phyloP scores from a whole-genome alignment of 1,284 basidiomycete species.

The Lentinula novae-zelandiae region DNA sequence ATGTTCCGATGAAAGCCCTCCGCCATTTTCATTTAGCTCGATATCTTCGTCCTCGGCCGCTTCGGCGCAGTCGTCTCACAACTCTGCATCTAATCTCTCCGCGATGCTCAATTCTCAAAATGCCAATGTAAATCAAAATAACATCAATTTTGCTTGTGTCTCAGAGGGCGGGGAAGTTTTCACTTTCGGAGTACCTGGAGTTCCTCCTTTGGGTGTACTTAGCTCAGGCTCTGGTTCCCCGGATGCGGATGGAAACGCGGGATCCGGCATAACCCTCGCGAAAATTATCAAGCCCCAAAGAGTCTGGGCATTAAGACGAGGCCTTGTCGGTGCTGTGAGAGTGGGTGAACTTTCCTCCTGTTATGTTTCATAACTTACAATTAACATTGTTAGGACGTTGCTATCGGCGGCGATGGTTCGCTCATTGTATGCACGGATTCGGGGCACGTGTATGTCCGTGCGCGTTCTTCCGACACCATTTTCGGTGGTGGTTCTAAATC shows the following conservation, averaged over 20 bases:
- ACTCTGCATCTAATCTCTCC: not conserved
- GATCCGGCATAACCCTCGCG: constrained; percentile 20
- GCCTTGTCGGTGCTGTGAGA: constrained; percentile 78
- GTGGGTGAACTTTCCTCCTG: constrained; percentile 32
- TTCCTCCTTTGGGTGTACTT: constrained; percentile 12
- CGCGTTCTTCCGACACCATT: constrained; percentile 39
- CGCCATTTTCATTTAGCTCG: constrained; percentile 7
- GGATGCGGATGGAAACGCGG: constrained; percentile 24
- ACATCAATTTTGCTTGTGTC: constrained; percentile 68
- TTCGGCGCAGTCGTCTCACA: not conserved
- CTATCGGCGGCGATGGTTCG: constrained; percentile 83
- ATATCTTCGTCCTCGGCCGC: constrained; percentile 2
- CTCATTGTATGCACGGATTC: constrained; percentile 93
- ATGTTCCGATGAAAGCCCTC: constrained; percentile 63
- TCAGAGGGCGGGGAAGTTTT: constrained; percentile 91
- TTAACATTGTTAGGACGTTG: constrained; percentile 62
- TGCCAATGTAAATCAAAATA: not conserved
- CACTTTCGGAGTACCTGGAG: constrained; percentile 61
- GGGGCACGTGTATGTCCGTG: constrained; percentile 89
- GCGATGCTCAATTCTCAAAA: constrained; percentile 1
- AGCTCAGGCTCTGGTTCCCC: constrained; percentile 15
- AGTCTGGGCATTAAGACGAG: constrained; percentile 85
- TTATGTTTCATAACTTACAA: not conserved
- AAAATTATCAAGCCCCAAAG: constrained; percentile 73
- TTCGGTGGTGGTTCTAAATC: constrained; percentile 36